These are phyloP conservation scores for Lasiosphaeria ovina DNA, from an alignment of 495 filamentous ascomycete species.

Conservation along the genomic window DNA sequence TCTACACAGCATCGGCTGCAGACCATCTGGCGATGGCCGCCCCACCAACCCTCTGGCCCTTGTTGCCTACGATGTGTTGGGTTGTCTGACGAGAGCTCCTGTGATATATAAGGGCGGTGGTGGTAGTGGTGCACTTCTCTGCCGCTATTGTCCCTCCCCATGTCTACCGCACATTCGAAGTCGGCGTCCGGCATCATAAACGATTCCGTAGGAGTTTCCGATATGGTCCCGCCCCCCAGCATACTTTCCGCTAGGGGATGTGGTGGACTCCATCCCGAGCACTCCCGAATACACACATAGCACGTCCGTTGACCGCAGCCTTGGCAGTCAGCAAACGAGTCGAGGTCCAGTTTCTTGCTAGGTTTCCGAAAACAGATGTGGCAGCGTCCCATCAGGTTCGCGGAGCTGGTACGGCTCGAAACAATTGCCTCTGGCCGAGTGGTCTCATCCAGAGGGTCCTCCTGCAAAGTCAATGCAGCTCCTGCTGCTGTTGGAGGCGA, in stretches of 20 bases:
- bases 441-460: background rate
- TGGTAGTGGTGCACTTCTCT: background rate
- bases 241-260: background rate
- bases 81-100: background rate
- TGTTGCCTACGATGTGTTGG: slow-evolving; percentile 7
- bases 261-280: slow-evolving; percentile 36
- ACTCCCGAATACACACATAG: slow-evolving; percentile 48
- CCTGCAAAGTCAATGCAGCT: slow-evolving; percentile 2
- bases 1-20: slow-evolving; percentile 51
- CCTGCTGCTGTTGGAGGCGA: slow-evolving; percentile 12
- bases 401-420: slow-evolving; percentile 2
- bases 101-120: background rate
- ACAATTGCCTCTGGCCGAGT: background rate
- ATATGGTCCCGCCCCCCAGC: background rate
- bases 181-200: slow-evolving; percentile 44
- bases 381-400: slow-evolving; percentile 38
- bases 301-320: slow-evolving; percentile 48
- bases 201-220: slow-evolving; percentile 19
- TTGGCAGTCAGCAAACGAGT: slow-evolving; percentile 46
- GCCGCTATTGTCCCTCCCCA: background rate
- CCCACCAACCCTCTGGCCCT: slow-evolving; percentile 26
- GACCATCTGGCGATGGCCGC: slow-evolving; percentile 40
- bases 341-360: slow-evolving; percentile 47
- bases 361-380: slow-evolving; percentile 51
- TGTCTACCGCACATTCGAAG: background rate